A percentile compares a stretch with the other conserved stretches of the same genome.
Evolutionary conservation across 208 protist genomes (phyloP).

Genomic region (Crithidia expoeki): DNA sequence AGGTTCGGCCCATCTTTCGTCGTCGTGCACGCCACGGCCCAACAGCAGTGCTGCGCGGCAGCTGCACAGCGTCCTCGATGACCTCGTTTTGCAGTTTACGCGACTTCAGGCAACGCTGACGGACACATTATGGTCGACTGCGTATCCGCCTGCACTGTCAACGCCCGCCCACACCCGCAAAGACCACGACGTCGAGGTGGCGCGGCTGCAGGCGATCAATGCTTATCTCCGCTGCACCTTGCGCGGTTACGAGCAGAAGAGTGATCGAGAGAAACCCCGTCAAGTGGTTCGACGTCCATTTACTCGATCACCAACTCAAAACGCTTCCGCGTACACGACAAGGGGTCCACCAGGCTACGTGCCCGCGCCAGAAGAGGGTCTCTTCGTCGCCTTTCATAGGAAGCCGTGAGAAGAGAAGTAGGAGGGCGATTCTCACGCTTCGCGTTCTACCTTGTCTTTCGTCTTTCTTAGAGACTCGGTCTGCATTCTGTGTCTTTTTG

Average conservation of each 20-base stretch:
- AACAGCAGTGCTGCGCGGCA: background rate
- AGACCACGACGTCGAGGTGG: conserved; percentile 20
- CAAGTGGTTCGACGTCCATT: background rate
- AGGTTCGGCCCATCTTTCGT: no score
- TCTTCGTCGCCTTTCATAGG: conserved; percentile 9
- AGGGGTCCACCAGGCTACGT: conserved; percentile 11
- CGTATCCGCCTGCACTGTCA: conserved; percentile 22
- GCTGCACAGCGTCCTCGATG: conserved; percentile 24
- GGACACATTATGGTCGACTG: conserved; percentile 11
- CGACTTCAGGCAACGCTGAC: conserved; percentile 31
- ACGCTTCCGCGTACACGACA: background rate
- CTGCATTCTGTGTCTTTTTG: no score
- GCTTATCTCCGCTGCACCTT: conserved; percentile 30
- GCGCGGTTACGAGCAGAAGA: conserved; percentile 23
- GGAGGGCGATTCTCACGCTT: no score
- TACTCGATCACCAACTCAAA: background rate
- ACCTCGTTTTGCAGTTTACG: conserved; percentile 23
- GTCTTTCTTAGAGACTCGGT: no score
- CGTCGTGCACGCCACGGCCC: background rate
- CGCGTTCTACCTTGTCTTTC: no score
- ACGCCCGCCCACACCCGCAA: conserved; percentile 14
- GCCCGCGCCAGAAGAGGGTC: background rate
- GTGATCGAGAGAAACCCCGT: background rate
- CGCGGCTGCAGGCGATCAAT: conserved; percentile 24
- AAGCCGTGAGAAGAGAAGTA: background rate